phyloP scores from a whole-genome alignment of 768 basidiomycete genomes.

The Tricholomella constricta region DNA sequence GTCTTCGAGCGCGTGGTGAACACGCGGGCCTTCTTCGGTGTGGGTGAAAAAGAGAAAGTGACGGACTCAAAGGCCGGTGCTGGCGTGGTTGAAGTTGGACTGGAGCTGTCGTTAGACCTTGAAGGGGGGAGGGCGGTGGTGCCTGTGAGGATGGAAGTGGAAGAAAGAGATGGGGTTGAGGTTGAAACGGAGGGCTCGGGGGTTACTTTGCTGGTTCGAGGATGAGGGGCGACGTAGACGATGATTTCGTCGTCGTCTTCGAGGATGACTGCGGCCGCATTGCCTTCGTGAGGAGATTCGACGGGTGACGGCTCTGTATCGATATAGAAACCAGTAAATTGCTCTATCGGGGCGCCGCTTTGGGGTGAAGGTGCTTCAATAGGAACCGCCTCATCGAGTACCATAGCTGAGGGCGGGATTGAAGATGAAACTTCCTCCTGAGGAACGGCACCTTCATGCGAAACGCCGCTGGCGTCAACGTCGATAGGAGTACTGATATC shows the following conservation, averaged over 20 bases:
- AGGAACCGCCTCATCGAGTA: background rate
- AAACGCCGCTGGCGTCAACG: too few relatives aligned
- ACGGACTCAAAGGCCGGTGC: constrained; percentile 29
- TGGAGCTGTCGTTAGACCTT: background rate
- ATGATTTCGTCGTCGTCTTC: constrained; percentile 67
- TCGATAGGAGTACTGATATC: background rate
- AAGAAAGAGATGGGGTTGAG: constrained; percentile 9
- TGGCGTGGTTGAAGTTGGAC: background rate
- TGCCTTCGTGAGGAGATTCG: constrained; percentile 13
- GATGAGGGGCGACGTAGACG: constrained; percentile 78
- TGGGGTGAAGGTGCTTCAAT: background rate
- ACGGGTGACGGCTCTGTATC: constrained; percentile 40
- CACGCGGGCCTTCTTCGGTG: constrained; percentile 32
- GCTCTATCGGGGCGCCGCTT: background rate
- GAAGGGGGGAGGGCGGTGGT: constrained; percentile 12
- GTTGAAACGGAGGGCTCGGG: constrained; percentile 8
- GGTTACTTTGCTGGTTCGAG: constrained; percentile 36
- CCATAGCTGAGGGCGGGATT: too few relatives aligned
- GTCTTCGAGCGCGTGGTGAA: constrained; percentile 25
- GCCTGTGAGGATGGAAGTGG: constrained; percentile 28
- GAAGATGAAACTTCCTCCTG: background rate
- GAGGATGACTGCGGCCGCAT: constrained; percentile 16
- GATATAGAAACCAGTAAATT: constrained; percentile 33
- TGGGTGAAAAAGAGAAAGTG: constrained; percentile 36
- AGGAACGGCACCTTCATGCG: too few relatives aligned